These are phyloP conservation scores for Penicillium canariense DNA, from an alignment of 495 filamentous ascomycete genomes.

Conservation along the genomic window DNA sequence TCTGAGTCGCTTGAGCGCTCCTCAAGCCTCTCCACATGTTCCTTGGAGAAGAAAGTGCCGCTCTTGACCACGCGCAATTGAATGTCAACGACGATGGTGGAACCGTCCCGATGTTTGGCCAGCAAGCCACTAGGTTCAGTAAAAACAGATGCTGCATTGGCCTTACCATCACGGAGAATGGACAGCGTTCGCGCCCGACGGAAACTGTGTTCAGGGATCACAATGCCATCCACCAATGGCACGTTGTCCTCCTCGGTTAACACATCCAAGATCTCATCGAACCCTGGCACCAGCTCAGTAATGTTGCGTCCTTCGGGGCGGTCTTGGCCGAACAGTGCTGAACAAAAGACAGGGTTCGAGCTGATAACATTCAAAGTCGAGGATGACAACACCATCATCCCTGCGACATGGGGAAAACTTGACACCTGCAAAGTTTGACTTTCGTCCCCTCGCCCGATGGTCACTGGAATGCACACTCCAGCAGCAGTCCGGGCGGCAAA, in stretches of 20 bases:
- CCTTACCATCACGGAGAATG: conserved; percentile 74
- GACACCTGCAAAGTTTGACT: conserved; percentile 71
- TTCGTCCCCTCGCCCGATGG: conserved; percentile 66
- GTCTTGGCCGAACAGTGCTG: conserved; percentile 84
- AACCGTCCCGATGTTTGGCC: conserved; percentile 85
- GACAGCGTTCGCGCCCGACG: conserved; percentile 82
- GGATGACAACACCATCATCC: conserved; percentile 86
- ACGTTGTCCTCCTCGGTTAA: conserved; percentile 85
- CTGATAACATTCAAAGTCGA: conserved; percentile 76
- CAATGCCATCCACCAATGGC: conserved; percentile 83
- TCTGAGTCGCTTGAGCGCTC: conserved; percentile 34
- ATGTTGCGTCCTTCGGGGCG: conserved; percentile 77
- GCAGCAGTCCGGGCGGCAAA: conserved; percentile 77
- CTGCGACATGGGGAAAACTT: conserved; percentile 94
- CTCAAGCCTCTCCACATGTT: conserved; percentile 38
- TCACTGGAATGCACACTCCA: conserved; percentile 73
- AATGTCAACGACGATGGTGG: conserved; percentile 86
- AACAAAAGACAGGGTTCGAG: conserved; percentile 91
- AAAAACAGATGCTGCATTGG: conserved; percentile 69
- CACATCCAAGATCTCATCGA: conserved; percentile 75
- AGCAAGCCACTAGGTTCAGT: conserved; percentile 76
- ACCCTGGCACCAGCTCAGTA: conserved; percentile 77
- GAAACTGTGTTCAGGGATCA: conserved; percentile 94
- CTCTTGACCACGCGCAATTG: conserved; percentile 96
- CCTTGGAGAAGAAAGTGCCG: conserved; percentile 54